A percentile compares a stretch with the other conserved stretches of the same genome.
Evolutionary conservation across 2,329 filamentous ascomycete species (phyloP).

Genomic region (Alternaria conjuncta): DNA sequence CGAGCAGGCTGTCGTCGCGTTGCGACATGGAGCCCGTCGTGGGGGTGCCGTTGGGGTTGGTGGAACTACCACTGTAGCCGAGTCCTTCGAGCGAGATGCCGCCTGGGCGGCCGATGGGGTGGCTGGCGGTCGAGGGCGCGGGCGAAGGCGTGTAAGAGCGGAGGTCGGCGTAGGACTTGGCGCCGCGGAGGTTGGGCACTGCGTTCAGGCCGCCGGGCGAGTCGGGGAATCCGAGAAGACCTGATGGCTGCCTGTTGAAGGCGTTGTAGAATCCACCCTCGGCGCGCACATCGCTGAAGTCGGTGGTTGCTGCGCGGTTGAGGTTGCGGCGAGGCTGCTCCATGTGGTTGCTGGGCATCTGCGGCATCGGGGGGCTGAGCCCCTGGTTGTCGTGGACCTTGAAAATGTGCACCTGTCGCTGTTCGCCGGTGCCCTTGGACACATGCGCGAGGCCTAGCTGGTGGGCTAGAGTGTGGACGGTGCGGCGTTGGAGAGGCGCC

Average conservation of each 20-base stretch:
- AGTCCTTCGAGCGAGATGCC: slow-evolving; percentile 55
- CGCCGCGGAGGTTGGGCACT: slow-evolving; percentile 82
- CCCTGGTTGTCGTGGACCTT: slow-evolving; percentile 67
- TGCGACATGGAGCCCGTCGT: slow-evolving; percentile 59
- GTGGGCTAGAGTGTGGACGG: slow-evolving; percentile 92
- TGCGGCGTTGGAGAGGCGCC: slow-evolving; percentile 82
- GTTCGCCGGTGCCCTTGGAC: slow-evolving; percentile 86
- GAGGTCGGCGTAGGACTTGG: slow-evolving; percentile 95
- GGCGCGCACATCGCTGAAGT: slow-evolving; percentile 84
- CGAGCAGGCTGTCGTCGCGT: slow-evolving; percentile 65
- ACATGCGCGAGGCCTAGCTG: slow-evolving; percentile 92
- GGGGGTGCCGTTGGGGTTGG: slow-evolving; percentile 71
- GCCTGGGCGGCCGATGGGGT: slow-evolving; percentile 71
- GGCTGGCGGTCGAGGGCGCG: slow-evolving; percentile 86
- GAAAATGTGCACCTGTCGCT: slow-evolving; percentile 89
- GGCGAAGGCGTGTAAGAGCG: slow-evolving; percentile 95
- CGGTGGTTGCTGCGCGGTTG: slow-evolving; percentile 94
- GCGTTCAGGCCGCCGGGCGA: slow-evolving; percentile 72
- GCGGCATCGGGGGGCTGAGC: slow-evolving; percentile 67
- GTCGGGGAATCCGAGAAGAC: slow-evolving; percentile 80
- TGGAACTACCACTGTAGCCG: slow-evolving; percentile 63
- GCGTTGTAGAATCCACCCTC: slow-evolving; percentile 77
- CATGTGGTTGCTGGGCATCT: slow-evolving; percentile 68
- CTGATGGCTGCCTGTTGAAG: slow-evolving; percentile 78
- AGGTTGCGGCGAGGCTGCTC: slow-evolving; percentile 84